Conservation (phyloP, 352 stramenopile species). For the Phytopythium helicoides region DNA sequence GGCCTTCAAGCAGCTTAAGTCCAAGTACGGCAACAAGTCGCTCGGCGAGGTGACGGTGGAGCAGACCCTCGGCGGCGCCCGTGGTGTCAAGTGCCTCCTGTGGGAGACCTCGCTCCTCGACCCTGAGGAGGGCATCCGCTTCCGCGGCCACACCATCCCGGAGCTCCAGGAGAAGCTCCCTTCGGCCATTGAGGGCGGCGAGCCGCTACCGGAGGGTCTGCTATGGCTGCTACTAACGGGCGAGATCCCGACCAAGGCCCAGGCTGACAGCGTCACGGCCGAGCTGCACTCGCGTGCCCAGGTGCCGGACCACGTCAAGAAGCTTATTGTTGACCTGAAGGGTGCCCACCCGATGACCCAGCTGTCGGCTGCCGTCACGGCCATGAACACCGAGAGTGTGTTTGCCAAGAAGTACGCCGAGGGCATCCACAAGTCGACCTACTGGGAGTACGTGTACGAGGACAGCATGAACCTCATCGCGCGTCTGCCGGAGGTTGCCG, state of each 20-base stretch:
- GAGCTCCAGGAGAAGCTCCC: constrained; percentile 97
- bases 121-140: constrained; percentile 97
- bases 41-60: constrained; percentile 95
- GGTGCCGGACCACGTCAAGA: constrained; percentile 94
- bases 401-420: constrained; percentile 97
- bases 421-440: constrained; percentile 97
- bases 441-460: constrained; percentile 98
- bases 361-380: constrained; percentile 93
- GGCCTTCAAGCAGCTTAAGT: constrained; percentile 94
- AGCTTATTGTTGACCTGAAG: constrained; percentile 96
- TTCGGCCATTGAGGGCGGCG: constrained; percentile 88
- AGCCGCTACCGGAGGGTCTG: constrained; percentile 96
- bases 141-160: constrained; percentile 98
- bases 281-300: constrained; percentile 95
- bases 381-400: constrained; percentile 94
- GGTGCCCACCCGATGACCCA: constrained; percentile 99
- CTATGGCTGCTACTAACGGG: constrained; percentile 98
- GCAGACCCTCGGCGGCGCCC: constrained; percentile 95
- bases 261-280: constrained; percentile 94
- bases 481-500: constrained; percentile 96
- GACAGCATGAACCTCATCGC: constrained; percentile 98
- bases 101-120: constrained; percentile 98
- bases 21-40: constrained; percentile 91
- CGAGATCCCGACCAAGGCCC: constrained; percentile 96
- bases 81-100: constrained; percentile 98